Conservation (phyloP, 1,284 basidiomycete genomes). For the Xerocomus alliaceus region DNA sequence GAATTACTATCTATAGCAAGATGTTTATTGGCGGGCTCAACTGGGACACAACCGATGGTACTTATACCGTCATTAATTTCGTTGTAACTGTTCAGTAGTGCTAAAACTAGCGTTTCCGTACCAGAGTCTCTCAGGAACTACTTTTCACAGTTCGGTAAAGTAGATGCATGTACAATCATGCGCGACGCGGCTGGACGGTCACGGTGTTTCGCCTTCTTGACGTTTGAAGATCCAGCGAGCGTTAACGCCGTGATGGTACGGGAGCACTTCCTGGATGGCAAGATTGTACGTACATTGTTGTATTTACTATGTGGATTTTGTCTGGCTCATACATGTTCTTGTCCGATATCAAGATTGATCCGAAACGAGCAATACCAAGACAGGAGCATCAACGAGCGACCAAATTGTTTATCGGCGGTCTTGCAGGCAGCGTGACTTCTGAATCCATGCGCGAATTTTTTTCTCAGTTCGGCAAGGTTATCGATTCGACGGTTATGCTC, state of each 20-base stretch:
- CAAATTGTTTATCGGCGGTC: slow-evolving; percentile 94
- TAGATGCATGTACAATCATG: slow-evolving; percentile 95
- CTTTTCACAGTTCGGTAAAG: slow-evolving; percentile 89
- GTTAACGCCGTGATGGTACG: slow-evolving; percentile 90
- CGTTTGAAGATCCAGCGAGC: slow-evolving; percentile 85
- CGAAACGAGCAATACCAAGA: slow-evolving; percentile 96
- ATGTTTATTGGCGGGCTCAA: slow-evolving; percentile 98
- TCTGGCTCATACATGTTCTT: slow-evolving; percentile 29
- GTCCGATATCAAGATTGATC: slow-evolving; percentile 81
- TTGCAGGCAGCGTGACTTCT: slow-evolving; percentile 90
- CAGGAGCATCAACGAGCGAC: slow-evolving; percentile 92
- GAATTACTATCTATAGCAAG: slow-evolving; percentile 70
- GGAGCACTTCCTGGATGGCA: slow-evolving; percentile 92
- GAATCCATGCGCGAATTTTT: slow-evolving; percentile 94
- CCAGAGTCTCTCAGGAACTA: slow-evolving; percentile 84
- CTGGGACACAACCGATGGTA: slow-evolving; percentile 97
- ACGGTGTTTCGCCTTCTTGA: slow-evolving; percentile 92
- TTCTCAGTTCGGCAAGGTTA: slow-evolving; percentile 88
- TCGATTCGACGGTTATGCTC: slow-evolving; percentile 98
- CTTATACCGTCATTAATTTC: slow-evolving; percentile 48
- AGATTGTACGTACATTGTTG: slow-evolving; percentile 71
- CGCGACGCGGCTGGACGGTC: slow-evolving; percentile 90
- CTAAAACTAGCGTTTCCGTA: slow-evolving; percentile 45
- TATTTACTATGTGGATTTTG: slow-evolving; percentile 33
- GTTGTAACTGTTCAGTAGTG: slow-evolving; percentile 44